phyloP scores from a whole-genome alignment of 495 filamentous ascomycete genomes.

The Pyrenopolyporus hunteri region DNA sequence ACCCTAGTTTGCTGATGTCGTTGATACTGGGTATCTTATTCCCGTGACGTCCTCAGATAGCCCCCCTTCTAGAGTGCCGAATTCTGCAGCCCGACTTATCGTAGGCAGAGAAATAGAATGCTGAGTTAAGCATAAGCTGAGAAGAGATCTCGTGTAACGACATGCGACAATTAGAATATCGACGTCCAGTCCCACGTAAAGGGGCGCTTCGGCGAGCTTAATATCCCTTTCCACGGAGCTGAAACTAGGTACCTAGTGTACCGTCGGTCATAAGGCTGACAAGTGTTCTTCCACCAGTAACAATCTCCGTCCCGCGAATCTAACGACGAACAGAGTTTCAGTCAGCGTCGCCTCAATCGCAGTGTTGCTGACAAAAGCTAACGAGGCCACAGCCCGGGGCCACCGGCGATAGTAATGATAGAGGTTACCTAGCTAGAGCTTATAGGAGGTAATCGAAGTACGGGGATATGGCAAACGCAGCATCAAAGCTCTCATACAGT shows the following conservation, averaged over 20 bases:
- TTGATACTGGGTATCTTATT: constrained; percentile 5
- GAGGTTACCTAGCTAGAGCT: too few species aligned
- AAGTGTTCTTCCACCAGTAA: background rate
- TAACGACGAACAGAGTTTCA: background rate
- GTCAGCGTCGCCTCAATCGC: too few species aligned
- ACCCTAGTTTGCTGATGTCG: constrained; percentile 26
- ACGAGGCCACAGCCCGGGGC: too few species aligned
- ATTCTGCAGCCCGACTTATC: constrained; percentile 28
- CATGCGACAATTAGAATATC: too few species aligned
- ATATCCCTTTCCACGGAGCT: constrained; percentile 10
- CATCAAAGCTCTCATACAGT: background rate
- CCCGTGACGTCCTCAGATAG: constrained; percentile 9
- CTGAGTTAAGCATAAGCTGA: constrained; percentile 30
- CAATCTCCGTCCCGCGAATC: background rate
- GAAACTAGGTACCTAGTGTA: background rate
- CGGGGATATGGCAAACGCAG: background rate
- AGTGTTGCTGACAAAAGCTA: too few species aligned
- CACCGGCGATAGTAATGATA: too few species aligned
- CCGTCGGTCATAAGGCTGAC: constrained; percentile 25
- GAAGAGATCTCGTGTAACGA: constrained; percentile 13
- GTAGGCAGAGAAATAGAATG: constrained; percentile 17
- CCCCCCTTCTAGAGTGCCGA: constrained; percentile 22
- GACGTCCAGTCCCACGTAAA: too few species aligned
- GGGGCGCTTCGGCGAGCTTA: background rate
- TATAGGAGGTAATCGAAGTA: too few species aligned